These are phyloP conservation scores for Microthlaspi erraticum DNA, from an alignment of 345 rosid genomes.

Conservation along the genomic window DNA sequence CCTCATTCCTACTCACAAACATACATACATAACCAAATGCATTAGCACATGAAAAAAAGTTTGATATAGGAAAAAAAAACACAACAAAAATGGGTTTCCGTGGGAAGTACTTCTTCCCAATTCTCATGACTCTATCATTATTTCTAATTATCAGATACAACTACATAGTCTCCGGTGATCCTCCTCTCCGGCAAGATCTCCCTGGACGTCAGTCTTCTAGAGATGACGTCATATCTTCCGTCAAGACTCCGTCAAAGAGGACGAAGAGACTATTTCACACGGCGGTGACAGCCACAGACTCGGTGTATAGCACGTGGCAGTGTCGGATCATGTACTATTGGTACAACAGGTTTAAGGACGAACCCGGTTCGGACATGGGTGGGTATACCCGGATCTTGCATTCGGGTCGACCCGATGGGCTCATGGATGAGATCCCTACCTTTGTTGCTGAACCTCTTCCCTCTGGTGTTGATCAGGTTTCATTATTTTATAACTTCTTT, in stretches of 20 bases:
- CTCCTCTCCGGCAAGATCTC: constrained; percentile 76
- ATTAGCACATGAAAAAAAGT: constrained; percentile 1
- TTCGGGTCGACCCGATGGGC: constrained; percentile 80
- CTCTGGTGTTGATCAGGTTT: constrained; percentile 94
- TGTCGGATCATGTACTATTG: constrained; percentile 96
- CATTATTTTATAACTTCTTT: neutral
- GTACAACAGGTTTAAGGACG: constrained; percentile 77
- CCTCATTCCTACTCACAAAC: neutral
- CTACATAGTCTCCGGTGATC: constrained; percentile 77
- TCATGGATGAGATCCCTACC: constrained; percentile 96
- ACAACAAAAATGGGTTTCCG: constrained; percentile 29
- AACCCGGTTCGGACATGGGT: constrained; percentile 83
- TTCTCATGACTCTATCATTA: constrained; percentile 67
- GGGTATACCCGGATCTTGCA: constrained; percentile 96
- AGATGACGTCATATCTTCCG: constrained; percentile 60
- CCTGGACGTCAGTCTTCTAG: constrained; percentile 65
- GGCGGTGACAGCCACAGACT: constrained; percentile 90
- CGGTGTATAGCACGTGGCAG: constrained; percentile 97
- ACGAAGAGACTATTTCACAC: constrained; percentile 80
- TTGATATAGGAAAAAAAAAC: neutral
- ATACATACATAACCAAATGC: constrained; percentile 19
- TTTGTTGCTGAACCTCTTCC: constrained; percentile 91
- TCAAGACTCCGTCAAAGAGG: constrained; percentile 44
- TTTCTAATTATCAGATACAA: constrained; percentile 89
- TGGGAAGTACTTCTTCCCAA: constrained; percentile 56